phyloP scores from a whole-genome alignment of 345 rosid genomes.

The Trapa incisa region DNA sequence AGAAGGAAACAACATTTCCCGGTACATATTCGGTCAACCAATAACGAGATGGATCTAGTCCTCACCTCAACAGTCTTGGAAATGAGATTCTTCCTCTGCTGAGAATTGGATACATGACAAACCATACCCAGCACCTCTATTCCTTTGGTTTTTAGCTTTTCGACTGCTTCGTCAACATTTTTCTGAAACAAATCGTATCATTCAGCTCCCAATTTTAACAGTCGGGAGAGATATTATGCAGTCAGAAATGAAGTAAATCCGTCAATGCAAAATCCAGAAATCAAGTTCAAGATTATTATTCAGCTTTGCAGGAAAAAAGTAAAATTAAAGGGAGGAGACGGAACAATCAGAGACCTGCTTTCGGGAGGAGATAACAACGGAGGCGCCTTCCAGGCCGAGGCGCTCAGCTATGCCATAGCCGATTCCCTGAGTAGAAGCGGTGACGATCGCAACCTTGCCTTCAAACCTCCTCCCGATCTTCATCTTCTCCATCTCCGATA shows the following conservation, averaged over 20 bases:
- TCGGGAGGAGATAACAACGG: conserved; percentile 63
- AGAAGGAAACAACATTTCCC: neutral
- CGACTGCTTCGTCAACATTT: conserved; percentile 77
- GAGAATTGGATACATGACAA: conserved; percentile 69
- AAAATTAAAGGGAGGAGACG: neutral
- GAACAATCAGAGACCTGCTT: conserved; percentile 30
- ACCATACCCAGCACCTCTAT: conserved; percentile 67
- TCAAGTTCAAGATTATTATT: neutral
- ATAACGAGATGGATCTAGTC: neutral
- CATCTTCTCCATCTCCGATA: conserved; percentile 24
- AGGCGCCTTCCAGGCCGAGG: conserved; percentile 71
- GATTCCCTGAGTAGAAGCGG: conserved; percentile 94
- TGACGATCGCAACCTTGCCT: conserved; percentile 80
- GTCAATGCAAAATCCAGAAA: neutral
- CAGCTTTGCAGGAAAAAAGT: neutral
- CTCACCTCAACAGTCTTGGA: conserved; percentile 57
- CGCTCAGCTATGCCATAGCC: conserved; percentile 69
- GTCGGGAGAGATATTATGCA: too few species aligned
- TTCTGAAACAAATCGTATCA: conserved; percentile 24
- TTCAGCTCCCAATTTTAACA: neutral
- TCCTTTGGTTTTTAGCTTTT: conserved; percentile 52
- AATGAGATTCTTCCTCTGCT: conserved; percentile 65
- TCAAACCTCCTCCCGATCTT: conserved; percentile 37
- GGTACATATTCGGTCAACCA: neutral
- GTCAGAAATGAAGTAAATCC: neutral